These are phyloP conservation scores for Backusella circina DNA, from an alignment of 192 early-diverging fungal species.

Conservation along the genomic window DNA sequence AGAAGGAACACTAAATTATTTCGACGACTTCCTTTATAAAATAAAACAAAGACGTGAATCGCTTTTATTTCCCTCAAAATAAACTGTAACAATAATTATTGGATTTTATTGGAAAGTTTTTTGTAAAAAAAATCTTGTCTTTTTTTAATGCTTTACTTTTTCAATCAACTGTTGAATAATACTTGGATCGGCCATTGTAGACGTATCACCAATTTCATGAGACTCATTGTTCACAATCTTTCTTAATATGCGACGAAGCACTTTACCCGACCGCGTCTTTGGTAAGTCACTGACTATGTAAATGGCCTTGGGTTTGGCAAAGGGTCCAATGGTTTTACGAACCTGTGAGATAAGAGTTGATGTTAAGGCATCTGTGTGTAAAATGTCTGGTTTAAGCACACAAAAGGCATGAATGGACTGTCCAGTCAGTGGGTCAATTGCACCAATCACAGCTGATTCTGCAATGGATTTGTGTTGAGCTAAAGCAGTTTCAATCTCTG, in stretches of 20 bases:
- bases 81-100: neutral
- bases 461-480: conserved; percentile 77
- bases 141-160: neutral
- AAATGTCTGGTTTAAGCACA: conserved; percentile 65
- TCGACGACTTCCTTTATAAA: neutral
- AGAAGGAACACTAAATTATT: conserved; percentile 35
- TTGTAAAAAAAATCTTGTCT: neutral
- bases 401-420: conserved; percentile 88
- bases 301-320: conserved; percentile 86
- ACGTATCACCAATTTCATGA: conserved; percentile 65
- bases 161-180: neutral
- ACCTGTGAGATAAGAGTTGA: conserved; percentile 73
- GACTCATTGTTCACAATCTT: conserved; percentile 88
- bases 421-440: conserved; percentile 85
- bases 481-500: conserved; percentile 92
- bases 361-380: conserved; percentile 39
- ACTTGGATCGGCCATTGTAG: conserved; percentile 5
- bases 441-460: conserved; percentile 89
- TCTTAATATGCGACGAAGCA: conserved; percentile 92
- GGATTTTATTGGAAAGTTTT: neutral
- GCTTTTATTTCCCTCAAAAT: conserved; percentile 1
- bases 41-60: conserved; percentile 1
- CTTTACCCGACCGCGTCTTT: conserved; percentile 95
- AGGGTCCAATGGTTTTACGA: conserved; percentile 87
- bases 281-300: conserved; percentile 86